phyloP scores from a whole-genome alignment of 805 yeast species.

The Lipomyces kockii region DNA sequence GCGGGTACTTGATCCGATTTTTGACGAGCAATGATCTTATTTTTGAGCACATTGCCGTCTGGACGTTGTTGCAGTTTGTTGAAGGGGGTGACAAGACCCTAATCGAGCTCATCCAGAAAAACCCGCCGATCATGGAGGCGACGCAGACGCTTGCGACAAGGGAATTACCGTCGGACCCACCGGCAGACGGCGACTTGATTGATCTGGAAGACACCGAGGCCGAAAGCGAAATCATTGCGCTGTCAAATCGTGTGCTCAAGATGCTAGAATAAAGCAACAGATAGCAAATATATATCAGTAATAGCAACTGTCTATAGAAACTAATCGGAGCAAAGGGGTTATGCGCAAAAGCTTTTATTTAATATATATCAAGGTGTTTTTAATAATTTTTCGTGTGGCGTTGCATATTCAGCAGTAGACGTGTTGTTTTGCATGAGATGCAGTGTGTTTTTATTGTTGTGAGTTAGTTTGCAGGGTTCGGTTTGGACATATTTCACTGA shows the following conservation, averaged over 20 bases:
- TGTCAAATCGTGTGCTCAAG: conserved; percentile 31
- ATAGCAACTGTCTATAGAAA: neutral
- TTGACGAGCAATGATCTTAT: conserved; percentile 85
- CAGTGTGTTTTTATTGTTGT: neutral
- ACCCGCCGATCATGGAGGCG: conserved; percentile 44
- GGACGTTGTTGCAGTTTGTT: conserved; percentile 92
- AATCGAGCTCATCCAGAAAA: conserved; percentile 42
- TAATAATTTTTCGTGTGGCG: neutral
- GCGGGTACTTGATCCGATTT: conserved; percentile 80
- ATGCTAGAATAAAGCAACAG: conserved; percentile 21
- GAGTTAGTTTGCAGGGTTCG: neutral
- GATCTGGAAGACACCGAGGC: conserved; percentile 35
- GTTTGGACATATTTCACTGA: neutral
- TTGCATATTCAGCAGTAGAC: neutral
- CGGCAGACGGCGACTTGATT: conserved; percentile 28
- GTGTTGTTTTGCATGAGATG: neutral
- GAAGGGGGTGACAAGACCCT: conserved; percentile 79
- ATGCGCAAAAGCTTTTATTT: neutral
- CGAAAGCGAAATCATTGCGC: conserved; percentile 33
- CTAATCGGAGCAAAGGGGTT: neutral
- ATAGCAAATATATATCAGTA: neutral
- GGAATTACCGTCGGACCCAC: conserved; percentile 36
- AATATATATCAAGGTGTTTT: neutral
- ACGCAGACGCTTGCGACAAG: conserved; percentile 45
- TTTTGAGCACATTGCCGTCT: conserved; percentile 95